phyloP scores from a whole-genome alignment of 2,329 filamentous ascomycete genomes.

The Ceratocystis harringtonii region DNA sequence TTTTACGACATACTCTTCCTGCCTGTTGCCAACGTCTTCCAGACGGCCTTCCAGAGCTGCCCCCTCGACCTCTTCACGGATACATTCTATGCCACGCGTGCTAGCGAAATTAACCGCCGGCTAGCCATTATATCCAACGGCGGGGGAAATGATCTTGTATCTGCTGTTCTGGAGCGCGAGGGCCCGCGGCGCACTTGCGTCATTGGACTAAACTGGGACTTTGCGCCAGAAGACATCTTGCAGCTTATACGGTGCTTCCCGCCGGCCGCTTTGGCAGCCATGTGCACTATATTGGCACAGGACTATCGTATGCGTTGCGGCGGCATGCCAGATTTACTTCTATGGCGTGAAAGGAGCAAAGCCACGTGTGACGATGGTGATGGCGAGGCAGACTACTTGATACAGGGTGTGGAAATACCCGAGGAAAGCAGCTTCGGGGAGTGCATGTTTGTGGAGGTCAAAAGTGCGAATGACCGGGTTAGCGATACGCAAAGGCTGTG shows the following conservation, averaged over 20 bases:
- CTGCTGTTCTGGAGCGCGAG: slow-evolving; percentile 52
- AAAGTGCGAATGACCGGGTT: slow-evolving; percentile 77
- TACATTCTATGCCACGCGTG: slow-evolving; percentile 73
- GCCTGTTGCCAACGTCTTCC: slow-evolving; percentile 92
- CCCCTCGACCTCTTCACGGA: slow-evolving; percentile 88
- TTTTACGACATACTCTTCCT: slow-evolving; percentile 89
- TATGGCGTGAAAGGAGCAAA: slow-evolving; percentile 48
- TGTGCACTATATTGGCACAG: slow-evolving; percentile 91
- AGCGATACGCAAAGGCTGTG: slow-evolving; percentile 93
- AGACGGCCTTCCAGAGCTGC: slow-evolving; percentile 87
- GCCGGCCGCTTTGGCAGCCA: slow-evolving; percentile 61
- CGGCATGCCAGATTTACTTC: slow-evolving; percentile 80
- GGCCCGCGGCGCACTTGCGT: slow-evolving; percentile 62
- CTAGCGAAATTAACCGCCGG: slow-evolving; percentile 76
- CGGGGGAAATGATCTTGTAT: slow-evolving; percentile 50
- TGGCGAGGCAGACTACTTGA: neutral
- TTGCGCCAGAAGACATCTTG: slow-evolving; percentile 59
- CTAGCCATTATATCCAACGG: slow-evolving; percentile 82
- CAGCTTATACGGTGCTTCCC: slow-evolving; percentile 68
- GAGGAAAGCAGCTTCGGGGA: slow-evolving; percentile 27
- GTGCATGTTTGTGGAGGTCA: slow-evolving; percentile 66
- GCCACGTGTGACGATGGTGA: slow-evolving; percentile 18
- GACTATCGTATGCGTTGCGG: slow-evolving; percentile 75
- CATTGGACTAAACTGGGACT: slow-evolving; percentile 87
- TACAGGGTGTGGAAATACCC: too few species aligned